Evolutionary conservation across 2,329 filamentous ascomycete genomes (phyloP).

Genomic region (Penicillium olsonii): DNA sequence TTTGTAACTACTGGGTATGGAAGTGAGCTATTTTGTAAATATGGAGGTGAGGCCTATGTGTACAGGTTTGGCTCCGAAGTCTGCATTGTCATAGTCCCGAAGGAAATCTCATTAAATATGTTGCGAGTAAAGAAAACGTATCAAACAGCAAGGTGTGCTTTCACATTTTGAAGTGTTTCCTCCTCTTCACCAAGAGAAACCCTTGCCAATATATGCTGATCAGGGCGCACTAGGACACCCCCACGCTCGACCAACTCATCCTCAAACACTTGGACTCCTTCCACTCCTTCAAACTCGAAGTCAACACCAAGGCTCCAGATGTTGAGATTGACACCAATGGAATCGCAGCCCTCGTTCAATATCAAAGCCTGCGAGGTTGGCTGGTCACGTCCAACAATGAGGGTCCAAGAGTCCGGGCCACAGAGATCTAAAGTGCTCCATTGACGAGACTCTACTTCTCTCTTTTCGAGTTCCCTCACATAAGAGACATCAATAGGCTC

Average conservation of each 20-base stretch:
- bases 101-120: too few species aligned
- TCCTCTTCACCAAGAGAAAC: background rate
- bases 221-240: slow-evolving; percentile 39
- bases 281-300: background rate
- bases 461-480: slow-evolving; percentile 30
- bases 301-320: slow-evolving; percentile 1
- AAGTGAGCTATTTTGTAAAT: too few species aligned
- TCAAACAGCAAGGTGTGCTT: slow-evolving; percentile 1
- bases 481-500: slow-evolving; percentile 36
- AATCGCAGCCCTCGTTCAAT: background rate
- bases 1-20: too few species aligned
- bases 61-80: too few species aligned
- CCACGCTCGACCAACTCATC: slow-evolving; percentile 25
- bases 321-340: background rate
- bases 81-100: too few species aligned
- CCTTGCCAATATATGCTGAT: slow-evolving; percentile 39
- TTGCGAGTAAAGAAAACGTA: background rate
- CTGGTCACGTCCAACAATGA: slow-evolving; percentile 23
- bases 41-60: too few species aligned
- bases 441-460: slow-evolving; percentile 27
- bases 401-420: slow-evolving; percentile 32
- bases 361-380: background rate
- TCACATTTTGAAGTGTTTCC: background rate
- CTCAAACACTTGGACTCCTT: slow-evolving; percentile 1
- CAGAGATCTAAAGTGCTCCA: slow-evolving; percentile 44